Conservation (phyloP, 768 basidiomycete genomes). For the Trametes elegans region DNA sequence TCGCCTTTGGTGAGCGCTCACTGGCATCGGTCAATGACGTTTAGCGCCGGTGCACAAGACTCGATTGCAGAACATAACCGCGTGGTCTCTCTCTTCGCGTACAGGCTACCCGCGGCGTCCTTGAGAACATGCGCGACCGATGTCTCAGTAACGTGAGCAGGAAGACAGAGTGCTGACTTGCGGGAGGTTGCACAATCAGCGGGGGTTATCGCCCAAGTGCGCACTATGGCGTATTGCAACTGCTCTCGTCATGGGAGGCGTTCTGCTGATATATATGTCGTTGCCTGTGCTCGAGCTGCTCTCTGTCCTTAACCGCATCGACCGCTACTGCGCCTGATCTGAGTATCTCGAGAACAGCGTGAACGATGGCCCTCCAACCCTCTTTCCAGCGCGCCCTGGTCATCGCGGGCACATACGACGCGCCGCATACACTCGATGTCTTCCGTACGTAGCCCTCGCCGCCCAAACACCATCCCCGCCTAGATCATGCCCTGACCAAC, state of each 20-base stretch:
- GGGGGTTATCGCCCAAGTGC: not conserved
- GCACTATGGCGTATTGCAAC: not conserved
- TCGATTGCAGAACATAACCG: too few species aligned
- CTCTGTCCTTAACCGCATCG: not conserved
- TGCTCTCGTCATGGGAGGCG: constrained; percentile 1
- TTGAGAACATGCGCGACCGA: too few species aligned
- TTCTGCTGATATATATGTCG: not conserved
- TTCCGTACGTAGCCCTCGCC: constrained; percentile 51
- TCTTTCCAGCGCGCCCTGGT: constrained; percentile 57
- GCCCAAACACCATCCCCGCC: not conserved
- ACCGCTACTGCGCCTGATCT: not conserved
- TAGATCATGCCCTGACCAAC: not conserved
- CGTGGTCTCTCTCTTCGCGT: too few species aligned
- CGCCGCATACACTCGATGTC: constrained; percentile 79
- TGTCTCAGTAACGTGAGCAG: not conserved
- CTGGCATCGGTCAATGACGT: too few species aligned
- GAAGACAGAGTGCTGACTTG: not conserved
- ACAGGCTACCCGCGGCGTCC: too few species aligned
- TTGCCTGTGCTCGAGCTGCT: not conserved
- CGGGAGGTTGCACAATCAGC: constrained; percentile 1
- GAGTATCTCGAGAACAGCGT: not conserved
- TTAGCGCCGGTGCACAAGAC: too few species aligned
- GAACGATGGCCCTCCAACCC: constrained; percentile 77
- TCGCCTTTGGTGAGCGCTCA: too few species aligned
- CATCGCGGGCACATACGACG: constrained; percentile 53